A percentile compares a stretch with the other conserved stretches of the same genome.
These are phyloP conservation scores for Calonectria pseudoreteaudii DNA, from an alignment of 2,329 filamentous ascomycete genomes.

Conservation along the genomic window DNA sequence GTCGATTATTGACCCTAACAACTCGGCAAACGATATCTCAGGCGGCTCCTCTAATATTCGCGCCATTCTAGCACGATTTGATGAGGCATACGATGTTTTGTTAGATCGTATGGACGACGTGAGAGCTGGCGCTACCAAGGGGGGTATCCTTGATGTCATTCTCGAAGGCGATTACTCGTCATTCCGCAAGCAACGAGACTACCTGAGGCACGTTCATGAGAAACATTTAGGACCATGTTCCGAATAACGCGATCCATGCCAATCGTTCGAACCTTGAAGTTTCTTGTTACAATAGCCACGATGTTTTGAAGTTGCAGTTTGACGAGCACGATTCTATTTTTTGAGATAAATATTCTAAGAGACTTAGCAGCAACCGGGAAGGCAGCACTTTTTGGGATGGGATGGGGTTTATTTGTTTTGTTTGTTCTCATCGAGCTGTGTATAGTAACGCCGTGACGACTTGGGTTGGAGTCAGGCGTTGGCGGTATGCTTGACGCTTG, in stretches of 20 bases:
- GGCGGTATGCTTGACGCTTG: slow-evolving; percentile 21
- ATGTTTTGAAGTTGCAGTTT: slow-evolving; percentile 30
- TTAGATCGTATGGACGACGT: slow-evolving; percentile 68
- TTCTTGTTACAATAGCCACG: slow-evolving; percentile 4
- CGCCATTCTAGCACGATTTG: slow-evolving; percentile 77
- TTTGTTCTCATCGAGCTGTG: slow-evolving; percentile 25
- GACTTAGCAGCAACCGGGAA: not conserved
- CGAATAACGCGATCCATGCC: slow-evolving; percentile 31
- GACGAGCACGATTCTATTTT: slow-evolving; percentile 19
- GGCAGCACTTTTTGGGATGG: not conserved
- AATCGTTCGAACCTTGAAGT: not conserved
- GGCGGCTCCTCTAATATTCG: slow-evolving; percentile 81
- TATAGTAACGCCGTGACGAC: slow-evolving; percentile 43
- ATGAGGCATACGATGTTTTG: slow-evolving; percentile 70
- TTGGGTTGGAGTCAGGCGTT: slow-evolving; percentile 34
- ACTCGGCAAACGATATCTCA: slow-evolving; percentile 86
- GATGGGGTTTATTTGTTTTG: slow-evolving; percentile 8
- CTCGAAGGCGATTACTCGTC: slow-evolving; percentile 83
- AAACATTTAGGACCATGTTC: slow-evolving; percentile 50
- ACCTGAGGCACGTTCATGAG: slow-evolving; percentile 66
- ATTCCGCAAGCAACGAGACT: slow-evolving; percentile 77
- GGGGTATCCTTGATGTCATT: slow-evolving; percentile 74
- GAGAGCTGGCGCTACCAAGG: slow-evolving; percentile 43
- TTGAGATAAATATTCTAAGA: slow-evolving; percentile 25
- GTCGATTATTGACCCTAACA: slow-evolving; percentile 93